A percentile compares a stretch with the other conserved stretches of the same genome.
Conservation (phyloP, 2,329 filamentous ascomycete species). For the Helotiales sp. region DNA sequence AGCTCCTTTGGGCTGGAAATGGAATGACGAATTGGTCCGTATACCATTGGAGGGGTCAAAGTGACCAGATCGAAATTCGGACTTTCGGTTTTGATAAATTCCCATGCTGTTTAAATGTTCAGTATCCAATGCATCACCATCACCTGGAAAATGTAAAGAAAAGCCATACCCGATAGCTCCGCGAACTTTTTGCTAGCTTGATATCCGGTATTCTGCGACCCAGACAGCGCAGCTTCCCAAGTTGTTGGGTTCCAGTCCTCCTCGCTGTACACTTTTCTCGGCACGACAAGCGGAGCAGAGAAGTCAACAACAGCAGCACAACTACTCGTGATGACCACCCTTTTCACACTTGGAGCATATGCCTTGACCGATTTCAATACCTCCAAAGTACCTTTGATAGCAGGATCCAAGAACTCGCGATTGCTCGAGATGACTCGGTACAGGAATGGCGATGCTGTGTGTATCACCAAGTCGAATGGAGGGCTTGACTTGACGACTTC, state of each 20-base stretch:
- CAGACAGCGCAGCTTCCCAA: slow-evolving; percentile 46
- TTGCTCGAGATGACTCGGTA: slow-evolving; percentile 41
- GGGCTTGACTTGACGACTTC: slow-evolving; percentile 63
- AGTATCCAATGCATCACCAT: neutral
- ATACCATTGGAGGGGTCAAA: slow-evolving; percentile 64
- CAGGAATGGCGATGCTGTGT: slow-evolving; percentile 66
- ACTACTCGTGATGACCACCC: slow-evolving; percentile 63
- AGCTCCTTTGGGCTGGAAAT: slow-evolving; percentile 63
- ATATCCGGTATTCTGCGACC: slow-evolving; percentile 48
- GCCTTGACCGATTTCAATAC: slow-evolving; percentile 73
- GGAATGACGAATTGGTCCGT: slow-evolving; percentile 66
- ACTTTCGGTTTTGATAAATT: slow-evolving; percentile 56
- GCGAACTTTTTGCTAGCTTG: slow-evolving; percentile 67
- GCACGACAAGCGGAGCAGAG: slow-evolving; percentile 42
- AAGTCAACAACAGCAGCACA: slow-evolving; percentile 42
- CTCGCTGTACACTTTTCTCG: slow-evolving; percentile 50
- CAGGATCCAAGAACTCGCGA: slow-evolving; percentile 55
- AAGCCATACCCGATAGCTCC: slow-evolving; percentile 54
- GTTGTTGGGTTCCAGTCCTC: slow-evolving; percentile 60
- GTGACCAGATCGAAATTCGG: slow-evolving; percentile 63
- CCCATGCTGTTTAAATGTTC: slow-evolving; percentile 57
- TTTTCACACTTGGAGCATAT: slow-evolving; percentile 64
- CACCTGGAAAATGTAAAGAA: neutral
- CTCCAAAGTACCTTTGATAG: slow-evolving; percentile 65
- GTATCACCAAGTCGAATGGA: slow-evolving; percentile 58